These are phyloP conservation scores for Oemleria cerasiformis DNA, from an alignment of 306 rosid genomes.

Conservation along the genomic window DNA sequence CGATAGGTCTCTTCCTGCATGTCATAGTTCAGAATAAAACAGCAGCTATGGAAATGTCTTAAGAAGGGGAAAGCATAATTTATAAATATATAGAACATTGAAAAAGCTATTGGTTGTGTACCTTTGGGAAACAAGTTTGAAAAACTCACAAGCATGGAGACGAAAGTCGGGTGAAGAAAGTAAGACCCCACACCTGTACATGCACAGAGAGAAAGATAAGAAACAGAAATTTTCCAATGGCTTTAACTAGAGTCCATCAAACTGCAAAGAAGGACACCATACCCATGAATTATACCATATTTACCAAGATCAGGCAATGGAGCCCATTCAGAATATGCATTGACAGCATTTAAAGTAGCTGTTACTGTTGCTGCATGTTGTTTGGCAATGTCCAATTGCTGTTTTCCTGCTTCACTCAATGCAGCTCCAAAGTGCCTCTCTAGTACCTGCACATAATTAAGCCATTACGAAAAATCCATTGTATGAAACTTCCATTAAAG, in stretches of 20 bases:
- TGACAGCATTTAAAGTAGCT: constrained; percentile 75
- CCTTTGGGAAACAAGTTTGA: constrained; percentile 88
- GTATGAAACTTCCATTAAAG: constrained; percentile 19
- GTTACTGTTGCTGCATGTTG: constrained; percentile 79
- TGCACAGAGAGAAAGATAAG: constrained; percentile 25
- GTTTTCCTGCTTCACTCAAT: constrained; percentile 65
- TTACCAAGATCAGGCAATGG: constrained; percentile 87
- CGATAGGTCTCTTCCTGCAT: constrained; percentile 79
- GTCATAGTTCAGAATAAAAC: constrained; percentile 22
- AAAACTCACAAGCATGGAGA: constrained; percentile 94
- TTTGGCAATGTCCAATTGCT: constrained; percentile 69
- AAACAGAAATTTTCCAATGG: constrained; percentile 17
- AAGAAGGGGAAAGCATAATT: neutral
- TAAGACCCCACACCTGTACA: constrained; percentile 82
- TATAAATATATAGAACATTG: neutral
- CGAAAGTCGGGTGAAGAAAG: constrained; percentile 89
- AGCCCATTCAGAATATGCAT: constrained; percentile 99
- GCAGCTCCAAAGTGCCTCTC: constrained; percentile 88
- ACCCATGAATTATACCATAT: constrained; percentile 92
- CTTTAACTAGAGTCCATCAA: constrained; percentile 20
- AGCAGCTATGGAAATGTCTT: constrained; percentile 18
- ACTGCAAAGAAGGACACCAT: constrained; percentile 34
- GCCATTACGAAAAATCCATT: constrained; percentile 21
- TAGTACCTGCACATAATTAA: constrained; percentile 61
- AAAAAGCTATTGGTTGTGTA: constrained; percentile 26